These are phyloP conservation scores for Irpex rosettiformis DNA, from an alignment of 1,284 basidiomycete species.

Conservation along the genomic window DNA sequence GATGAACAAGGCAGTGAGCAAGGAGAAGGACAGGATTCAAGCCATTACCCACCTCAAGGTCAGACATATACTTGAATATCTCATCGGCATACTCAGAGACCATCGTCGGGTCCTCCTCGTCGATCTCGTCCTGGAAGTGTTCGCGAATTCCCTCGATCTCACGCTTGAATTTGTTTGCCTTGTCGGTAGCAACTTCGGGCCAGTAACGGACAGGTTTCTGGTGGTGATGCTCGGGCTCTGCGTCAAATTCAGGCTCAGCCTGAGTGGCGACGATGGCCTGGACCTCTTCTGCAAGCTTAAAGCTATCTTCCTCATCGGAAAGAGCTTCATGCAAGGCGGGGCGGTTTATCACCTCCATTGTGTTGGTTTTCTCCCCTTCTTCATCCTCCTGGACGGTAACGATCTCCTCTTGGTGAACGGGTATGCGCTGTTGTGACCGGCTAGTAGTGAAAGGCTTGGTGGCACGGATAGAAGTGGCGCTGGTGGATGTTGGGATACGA, in stretches of 20 bases:
- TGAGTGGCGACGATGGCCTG: constrained; percentile 53
- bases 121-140: constrained; percentile 76
- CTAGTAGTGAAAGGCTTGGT: constrained; percentile 22
- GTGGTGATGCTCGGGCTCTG: background rate
- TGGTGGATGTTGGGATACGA: constrained; percentile 29
- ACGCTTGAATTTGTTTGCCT: constrained; percentile 49
- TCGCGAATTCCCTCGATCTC: constrained; percentile 69
- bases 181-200: constrained; percentile 67
- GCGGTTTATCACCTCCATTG: constrained; percentile 59
- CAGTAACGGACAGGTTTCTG: constrained; percentile 51
- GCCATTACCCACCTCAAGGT: constrained; percentile 86
- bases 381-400: constrained; percentile 32
- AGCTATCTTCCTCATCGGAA: constrained; percentile 34
- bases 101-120: constrained; percentile 93
- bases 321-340: constrained; percentile 40
- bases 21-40: constrained; percentile 12
- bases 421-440: constrained; percentile 33
- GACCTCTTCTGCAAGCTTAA: constrained; percentile 52
- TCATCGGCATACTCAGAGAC: constrained; percentile 98
- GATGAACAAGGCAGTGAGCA: constrained; percentile 17
- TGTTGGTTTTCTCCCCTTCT: constrained; percentile 41
- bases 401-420: constrained; percentile 32
- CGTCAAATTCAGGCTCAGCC: too few species aligned
- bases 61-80: constrained; percentile 95
- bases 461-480: constrained; percentile 29